Evolutionary conservation across 192 early-diverging fungal species (phyloP).

Genomic region (Linnemannia exigua): DNA sequence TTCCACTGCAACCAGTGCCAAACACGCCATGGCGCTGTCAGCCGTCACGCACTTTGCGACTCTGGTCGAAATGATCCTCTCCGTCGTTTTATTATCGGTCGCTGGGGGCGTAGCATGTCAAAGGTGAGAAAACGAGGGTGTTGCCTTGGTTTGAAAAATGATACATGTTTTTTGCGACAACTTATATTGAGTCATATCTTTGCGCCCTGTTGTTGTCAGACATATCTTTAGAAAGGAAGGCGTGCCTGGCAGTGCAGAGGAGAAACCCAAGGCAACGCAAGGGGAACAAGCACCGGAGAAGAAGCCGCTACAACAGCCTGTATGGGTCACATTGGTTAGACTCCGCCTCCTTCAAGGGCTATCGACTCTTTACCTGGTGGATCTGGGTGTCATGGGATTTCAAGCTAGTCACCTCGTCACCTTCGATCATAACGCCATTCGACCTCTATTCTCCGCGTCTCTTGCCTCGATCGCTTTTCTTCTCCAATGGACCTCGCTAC

Average conservation of each 20-base stretch:
- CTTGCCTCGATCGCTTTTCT: neutral
- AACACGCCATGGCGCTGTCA: neutral
- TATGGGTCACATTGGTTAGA: neutral
- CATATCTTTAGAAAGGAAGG: neutral
- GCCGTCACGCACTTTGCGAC: neutral
- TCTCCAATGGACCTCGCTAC: neutral
- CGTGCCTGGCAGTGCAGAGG: neutral
- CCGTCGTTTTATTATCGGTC: neutral
- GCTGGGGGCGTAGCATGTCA: neutral
- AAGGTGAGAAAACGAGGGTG: neutral
- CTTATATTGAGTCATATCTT: neutral
- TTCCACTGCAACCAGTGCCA: neutral
- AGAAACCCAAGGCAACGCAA: neutral
- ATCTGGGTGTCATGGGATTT: constrained; percentile 6
- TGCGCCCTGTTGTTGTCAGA: neutral
- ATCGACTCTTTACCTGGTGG: neutral
- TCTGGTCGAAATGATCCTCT: neutral
- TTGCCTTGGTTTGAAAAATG: neutral
- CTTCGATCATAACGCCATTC: neutral
- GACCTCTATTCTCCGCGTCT: neutral
- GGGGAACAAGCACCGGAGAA: neutral
- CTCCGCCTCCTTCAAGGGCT: constrained; percentile 2
- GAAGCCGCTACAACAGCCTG: neutral
- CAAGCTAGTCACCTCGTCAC: neutral
- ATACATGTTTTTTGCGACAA: neutral